Percentiles rank a stretch among this genome's conserved stretches.
phyloP scores from a whole-genome alignment of 495 filamentous ascomycete genomes.

The Lentithecium fluviatile region DNA sequence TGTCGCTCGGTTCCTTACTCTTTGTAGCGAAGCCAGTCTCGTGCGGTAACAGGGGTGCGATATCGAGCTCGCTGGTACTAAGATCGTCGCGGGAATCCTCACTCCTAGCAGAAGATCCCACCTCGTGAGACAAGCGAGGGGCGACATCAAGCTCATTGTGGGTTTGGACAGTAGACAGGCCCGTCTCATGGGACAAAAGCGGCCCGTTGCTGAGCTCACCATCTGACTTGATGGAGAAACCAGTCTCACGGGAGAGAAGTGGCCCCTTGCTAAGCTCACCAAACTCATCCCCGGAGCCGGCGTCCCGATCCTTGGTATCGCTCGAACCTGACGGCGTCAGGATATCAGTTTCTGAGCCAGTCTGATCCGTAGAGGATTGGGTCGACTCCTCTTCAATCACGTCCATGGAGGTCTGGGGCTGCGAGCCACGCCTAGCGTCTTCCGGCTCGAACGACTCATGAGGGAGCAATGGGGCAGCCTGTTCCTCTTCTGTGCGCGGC shows the following conservation, averaged over 20 bases:
- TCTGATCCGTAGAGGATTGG: background rate
- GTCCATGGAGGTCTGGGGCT: background rate
- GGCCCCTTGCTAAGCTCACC: background rate
- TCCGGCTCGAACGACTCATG: conserved; percentile 7
- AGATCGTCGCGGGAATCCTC: too few species aligned
- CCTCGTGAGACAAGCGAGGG: too few species aligned
- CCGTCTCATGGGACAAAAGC: background rate
- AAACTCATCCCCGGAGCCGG: background rate
- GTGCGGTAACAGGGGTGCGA: background rate
- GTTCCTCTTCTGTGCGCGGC: background rate
- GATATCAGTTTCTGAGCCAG: background rate
- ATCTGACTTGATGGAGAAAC: background rate
- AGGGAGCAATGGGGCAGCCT: conserved; percentile 6
- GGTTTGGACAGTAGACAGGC: too few species aligned
- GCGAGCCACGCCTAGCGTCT: background rate
- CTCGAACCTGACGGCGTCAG: background rate
- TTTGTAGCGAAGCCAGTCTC: conserved; percentile 9
- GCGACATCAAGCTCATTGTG: too few species aligned
- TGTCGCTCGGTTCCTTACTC: background rate
- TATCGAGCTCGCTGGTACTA: too few species aligned
- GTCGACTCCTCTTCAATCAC: conserved; percentile 4
- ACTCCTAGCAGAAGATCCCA: too few species aligned
- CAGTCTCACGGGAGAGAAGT: background rate
- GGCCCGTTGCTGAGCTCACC: conserved; percentile 10
- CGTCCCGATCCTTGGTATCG: background rate